Conservation (phyloP, 768 basidiomycete genomes). For the Boletus rubroflammeus region DNA sequence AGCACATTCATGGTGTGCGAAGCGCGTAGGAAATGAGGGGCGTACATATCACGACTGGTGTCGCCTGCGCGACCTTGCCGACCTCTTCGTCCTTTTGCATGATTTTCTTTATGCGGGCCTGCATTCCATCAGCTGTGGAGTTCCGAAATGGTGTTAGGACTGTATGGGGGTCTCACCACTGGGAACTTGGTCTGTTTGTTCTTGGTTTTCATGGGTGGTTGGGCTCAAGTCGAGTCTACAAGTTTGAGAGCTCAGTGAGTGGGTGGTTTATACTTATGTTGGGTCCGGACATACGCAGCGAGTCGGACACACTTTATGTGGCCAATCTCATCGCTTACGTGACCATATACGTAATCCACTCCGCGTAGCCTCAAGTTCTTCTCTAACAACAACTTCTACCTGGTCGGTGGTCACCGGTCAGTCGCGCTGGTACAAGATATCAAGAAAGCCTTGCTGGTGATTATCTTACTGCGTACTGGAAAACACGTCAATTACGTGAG, state of each 20-base stretch:
- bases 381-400: background rate
- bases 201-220: constrained; percentile 71
- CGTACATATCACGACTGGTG: constrained; percentile 95
- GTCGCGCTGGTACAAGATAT: background rate
- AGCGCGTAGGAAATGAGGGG: constrained; percentile 19
- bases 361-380: too few relatives aligned
- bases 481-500: background rate
- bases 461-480: background rate
- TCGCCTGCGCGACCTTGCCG: constrained; percentile 95
- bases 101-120: constrained; percentile 99
- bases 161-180: constrained; percentile 52
- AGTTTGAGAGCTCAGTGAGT: background rate
- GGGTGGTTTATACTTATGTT: background rate
- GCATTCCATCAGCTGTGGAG: constrained; percentile 8
- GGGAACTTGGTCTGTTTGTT: constrained; percentile 92
- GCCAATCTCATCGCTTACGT: constrained; percentile 27
- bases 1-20: constrained; percentile 12
- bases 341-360: constrained; percentile 4
- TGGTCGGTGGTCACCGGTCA: background rate
- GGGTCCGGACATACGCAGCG: constrained; percentile 8
- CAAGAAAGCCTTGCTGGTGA: too few relatives aligned
- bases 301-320: background rate
- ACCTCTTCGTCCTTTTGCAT: constrained; percentile 99
- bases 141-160: background rate
- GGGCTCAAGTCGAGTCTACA: background rate